Conservation (phyloP, 2,329 filamentous ascomycete genomes). For the Fusarium longipes region DNA sequence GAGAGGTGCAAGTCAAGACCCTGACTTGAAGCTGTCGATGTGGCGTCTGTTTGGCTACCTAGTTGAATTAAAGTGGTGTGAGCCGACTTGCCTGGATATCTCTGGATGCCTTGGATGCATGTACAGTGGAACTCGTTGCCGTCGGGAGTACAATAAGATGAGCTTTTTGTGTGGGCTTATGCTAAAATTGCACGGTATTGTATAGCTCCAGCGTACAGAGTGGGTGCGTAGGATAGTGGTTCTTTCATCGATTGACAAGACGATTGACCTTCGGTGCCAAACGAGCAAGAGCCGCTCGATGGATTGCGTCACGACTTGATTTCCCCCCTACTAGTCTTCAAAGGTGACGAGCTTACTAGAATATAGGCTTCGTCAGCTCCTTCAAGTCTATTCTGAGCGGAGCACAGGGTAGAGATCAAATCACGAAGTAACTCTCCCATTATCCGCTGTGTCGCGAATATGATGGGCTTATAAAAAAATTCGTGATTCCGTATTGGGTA, state of each 20-base stretch:
- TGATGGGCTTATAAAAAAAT: slow-evolving; percentile 20
- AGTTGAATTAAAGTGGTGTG: slow-evolving; percentile 37
- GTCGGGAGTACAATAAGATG: slow-evolving; percentile 34
- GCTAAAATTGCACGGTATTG: slow-evolving; percentile 6
- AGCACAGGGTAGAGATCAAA: neutral
- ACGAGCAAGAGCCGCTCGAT: slow-evolving; percentile 24
- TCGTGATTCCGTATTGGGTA: slow-evolving; percentile 34
- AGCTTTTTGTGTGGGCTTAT: slow-evolving; percentile 19
- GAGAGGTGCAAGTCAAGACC: slow-evolving; percentile 14
- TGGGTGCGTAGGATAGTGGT: slow-evolving; percentile 35
- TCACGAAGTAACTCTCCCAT: neutral
- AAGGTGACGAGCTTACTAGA: slow-evolving; percentile 11
- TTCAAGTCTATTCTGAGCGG: slow-evolving; percentile 2
- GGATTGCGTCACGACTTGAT: slow-evolving; percentile 44
- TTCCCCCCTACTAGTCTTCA: neutral
- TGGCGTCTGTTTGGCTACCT: slow-evolving; percentile 14
- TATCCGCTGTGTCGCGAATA: slow-evolving; percentile 5
- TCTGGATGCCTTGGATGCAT: slow-evolving; percentile 29
- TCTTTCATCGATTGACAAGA: slow-evolving; percentile 29
- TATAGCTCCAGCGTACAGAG: slow-evolving; percentile 21
- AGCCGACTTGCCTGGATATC: slow-evolving; percentile 31
- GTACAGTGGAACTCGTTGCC: slow-evolving; percentile 32
- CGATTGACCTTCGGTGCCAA: slow-evolving; percentile 17
- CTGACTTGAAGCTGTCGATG: slow-evolving; percentile 27
- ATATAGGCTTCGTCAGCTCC: slow-evolving; percentile 14